Evolutionary conservation across 495 filamentous ascomycete species (phyloP).

Genomic region (Delitschia confertaspora): DNA sequence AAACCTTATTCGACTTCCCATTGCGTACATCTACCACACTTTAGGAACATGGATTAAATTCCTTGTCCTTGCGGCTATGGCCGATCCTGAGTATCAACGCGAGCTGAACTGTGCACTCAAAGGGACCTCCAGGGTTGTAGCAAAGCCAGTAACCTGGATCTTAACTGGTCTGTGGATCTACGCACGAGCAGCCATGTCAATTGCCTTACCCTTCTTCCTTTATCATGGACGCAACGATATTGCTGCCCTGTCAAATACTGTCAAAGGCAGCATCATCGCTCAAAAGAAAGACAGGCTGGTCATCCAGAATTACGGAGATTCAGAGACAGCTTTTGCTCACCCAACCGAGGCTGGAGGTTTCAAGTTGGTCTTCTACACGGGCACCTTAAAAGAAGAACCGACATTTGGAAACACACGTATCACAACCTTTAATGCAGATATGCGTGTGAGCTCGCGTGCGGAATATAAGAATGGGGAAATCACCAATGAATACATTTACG

Average conservation of each 20-base stretch:
- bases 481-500: slow-evolving; percentile 46
- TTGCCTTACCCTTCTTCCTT: slow-evolving; percentile 42
- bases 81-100: slow-evolving; percentile 52
- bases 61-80: slow-evolving; percentile 44
- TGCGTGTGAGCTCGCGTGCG: slow-evolving; percentile 41
- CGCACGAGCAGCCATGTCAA: slow-evolving; percentile 20
- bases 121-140: slow-evolving; percentile 32
- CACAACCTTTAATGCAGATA: slow-evolving; percentile 42
- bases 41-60: slow-evolving; percentile 44
- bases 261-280: slow-evolving; percentile 22
- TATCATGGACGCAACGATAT: slow-evolving; percentile 25
- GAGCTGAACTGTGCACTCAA: slow-evolving; percentile 46
- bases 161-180: slow-evolving; percentile 47
- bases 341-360: slow-evolving; percentile 13
- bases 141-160: slow-evolving; percentile 34
- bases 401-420: slow-evolving; percentile 36
- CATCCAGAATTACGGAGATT: slow-evolving; percentile 25
- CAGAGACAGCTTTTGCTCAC: slow-evolving; percentile 26
- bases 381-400: slow-evolving; percentile 22
- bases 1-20: slow-evolving; percentile 8
- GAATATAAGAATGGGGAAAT: slow-evolving; percentile 42
- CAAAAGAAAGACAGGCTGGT: slow-evolving; percentile 24
- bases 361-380: slow-evolving; percentile 25
- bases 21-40: slow-evolving; percentile 35
- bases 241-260: slow-evolving; percentile 15